phyloP scores from a whole-genome alignment of 176 grass and related monocot species.

The Ananas comosus region DNA sequence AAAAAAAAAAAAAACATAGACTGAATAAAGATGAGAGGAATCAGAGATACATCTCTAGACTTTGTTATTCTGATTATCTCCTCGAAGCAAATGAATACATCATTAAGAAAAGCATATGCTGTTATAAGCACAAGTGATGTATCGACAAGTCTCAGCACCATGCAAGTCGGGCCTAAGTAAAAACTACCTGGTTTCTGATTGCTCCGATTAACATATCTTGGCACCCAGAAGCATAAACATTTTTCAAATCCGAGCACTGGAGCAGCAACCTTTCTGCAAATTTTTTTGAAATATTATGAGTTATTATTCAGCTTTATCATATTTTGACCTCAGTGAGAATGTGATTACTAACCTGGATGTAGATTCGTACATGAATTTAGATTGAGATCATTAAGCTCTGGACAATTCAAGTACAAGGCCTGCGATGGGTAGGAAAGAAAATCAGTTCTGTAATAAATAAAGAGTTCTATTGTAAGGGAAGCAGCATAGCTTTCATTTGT shows the following conservation, averaged over 20 bases:
- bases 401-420: conserved; percentile 75
- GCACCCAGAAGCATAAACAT: conserved; percentile 68
- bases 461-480: not conserved
- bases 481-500: conserved; percentile 1
- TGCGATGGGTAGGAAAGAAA: conserved; percentile 14
- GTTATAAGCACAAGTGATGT: not conserved
- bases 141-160: not conserved
- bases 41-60: not conserved
- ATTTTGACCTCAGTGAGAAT: not conserved
- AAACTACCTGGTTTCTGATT: conserved; percentile 76
- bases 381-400: conserved; percentile 86
- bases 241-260: conserved; percentile 73
- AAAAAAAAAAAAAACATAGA: too few relatives aligned
- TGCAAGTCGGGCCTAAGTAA: conserved; percentile 9
- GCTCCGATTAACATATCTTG: conserved; percentile 81
- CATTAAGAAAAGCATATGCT: not conserved
- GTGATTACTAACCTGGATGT: conserved; percentile 50
- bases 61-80: not conserved
- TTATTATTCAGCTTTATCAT: not conserved
- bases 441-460: conserved; percentile 1
- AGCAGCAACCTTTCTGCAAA: conserved; percentile 70
- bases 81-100: too few relatives aligned
- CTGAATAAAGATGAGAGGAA: not conserved
- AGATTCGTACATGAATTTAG: conserved; percentile 77
- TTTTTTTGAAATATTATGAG: not conserved